Conservation (phyloP, 139 green algal genomes). For the Zygnema cylindricum region DNA sequence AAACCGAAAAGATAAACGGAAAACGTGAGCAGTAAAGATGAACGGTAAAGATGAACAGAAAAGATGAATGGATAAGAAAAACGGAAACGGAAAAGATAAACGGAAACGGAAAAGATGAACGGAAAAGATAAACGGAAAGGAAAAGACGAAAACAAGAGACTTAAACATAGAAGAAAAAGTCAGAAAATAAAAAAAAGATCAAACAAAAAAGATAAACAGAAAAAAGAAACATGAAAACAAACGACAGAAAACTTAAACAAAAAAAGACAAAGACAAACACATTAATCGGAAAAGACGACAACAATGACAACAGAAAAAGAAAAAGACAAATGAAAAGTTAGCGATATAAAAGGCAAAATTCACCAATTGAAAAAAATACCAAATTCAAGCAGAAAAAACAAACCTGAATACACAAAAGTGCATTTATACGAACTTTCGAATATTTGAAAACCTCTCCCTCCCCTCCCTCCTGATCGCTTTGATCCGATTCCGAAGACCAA, state of each 20-base stretch:
- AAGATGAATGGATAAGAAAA: background rate
- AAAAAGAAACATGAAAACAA: background rate
- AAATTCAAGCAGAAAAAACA: background rate
- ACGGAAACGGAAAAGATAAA: background rate
- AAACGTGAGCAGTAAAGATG: background rate
- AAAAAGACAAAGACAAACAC: background rate
- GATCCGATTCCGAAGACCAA: background rate
- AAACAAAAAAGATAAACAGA: background rate
- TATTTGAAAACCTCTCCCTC: background rate
- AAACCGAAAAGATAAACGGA: too few species aligned
- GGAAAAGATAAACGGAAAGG: too few species aligned
- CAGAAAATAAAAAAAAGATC: background rate
- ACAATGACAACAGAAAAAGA: background rate
- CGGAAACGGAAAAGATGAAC: constrained; percentile 5
- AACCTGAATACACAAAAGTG: background rate
- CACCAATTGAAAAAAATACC: background rate
- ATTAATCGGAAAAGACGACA: background rate
- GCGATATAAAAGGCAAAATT: background rate
- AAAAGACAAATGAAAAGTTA: constrained; percentile 1
- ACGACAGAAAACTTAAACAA: background rate
- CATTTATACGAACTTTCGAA: background rate
- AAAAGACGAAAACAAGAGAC: background rate
- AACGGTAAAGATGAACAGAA: background rate
- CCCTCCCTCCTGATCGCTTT: background rate
- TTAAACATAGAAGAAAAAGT: background rate